Base-by-base conservation (phyloP, 1,284 basidiomycete genomes). In the Ustilago lituana region DNA sequence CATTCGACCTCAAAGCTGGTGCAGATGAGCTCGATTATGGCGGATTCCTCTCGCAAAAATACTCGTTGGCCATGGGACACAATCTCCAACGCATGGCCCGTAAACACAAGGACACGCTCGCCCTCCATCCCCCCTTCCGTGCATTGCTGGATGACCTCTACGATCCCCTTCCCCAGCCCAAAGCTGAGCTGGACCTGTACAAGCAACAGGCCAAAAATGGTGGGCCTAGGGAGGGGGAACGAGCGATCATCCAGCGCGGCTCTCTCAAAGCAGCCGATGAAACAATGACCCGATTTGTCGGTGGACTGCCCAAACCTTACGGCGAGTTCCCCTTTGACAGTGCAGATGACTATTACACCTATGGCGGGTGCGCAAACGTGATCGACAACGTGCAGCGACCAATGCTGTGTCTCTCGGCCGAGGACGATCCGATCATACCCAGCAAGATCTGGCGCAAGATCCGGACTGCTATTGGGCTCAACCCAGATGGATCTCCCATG, bases 351-450 rank as follows among this genome's bases (percentile, higher is more conserved):
- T 99, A 98, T 83, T 98, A 98, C 83, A 81, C 57, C 61, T 49
- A 58, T 52, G 68, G 75, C 43, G 76, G 66, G 27, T 70, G 76
- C 11, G 73, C 72, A 14, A 74, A 75, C 27, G 38, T 63, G 7
- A 56, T 83, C 5, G 27, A 29, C 12, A 39, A 70, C 12, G 74
- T 83, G 24, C 46, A 67, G 23, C 64, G 82, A 1, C 84, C 83
- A 0, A 52, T 91, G 77, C 86, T 98, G 8, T 89, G 90, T 9
- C 86, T 98, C 72, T 95, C 93, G 79, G 88, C 95, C 1, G 87
- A 88, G 35, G 94, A 98, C 82, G 95, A 98, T 83, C 96, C 96
- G 2, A 85, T 87, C 44, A 88, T 98, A 22, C 89, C 84, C 0
- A 38, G 40, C 32, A 40, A 45, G 55, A 60, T 62, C 35, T 73